Base-by-base conservation (phyloP, 768 basidiomycete species). In the Lactarius deliciosus region DNA sequence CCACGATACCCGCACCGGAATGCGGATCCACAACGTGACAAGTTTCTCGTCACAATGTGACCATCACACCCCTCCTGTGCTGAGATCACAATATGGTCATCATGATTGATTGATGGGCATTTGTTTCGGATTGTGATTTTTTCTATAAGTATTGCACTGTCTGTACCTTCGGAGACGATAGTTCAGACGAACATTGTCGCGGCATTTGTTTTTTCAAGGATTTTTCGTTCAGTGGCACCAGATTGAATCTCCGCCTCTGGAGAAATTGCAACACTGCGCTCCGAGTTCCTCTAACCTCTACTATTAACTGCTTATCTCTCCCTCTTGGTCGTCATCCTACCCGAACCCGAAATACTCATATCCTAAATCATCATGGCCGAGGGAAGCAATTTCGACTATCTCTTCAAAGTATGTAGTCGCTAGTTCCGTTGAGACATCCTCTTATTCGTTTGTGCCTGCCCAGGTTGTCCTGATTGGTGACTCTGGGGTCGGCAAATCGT, bases 401-500 rank as follows among this genome's bases (percentile, higher is more conserved):
- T 99, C 72, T 98, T 98, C 89, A 98, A 99, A 86, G 96, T 96
- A 60, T 38, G 80, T 75, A 20, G 22, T 30, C 45, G n/a, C 22
- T 43, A 25, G 28, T 60, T 36, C 15, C 30, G 11, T 47, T 32
- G 45, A 22, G 53, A 58, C 47, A n/a, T 45, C 58, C 18, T 58
- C 45, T 34, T 61, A 45, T 25, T 41, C 18, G 16, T 16, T 50
- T 54, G 25, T 28, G 18, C 47, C 68, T 11, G 9, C 60, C 45
- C 68, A 98, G 96, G 93, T 98, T 73, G 96, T 99, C 73, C 86
- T 99, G 71, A 98, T 98, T 81, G 96, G 96, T 76, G 96, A 99
- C 79, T 97, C 95, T 69, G 96, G 96, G 69, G 96, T 99, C 75
- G 96, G 96, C 77, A 99, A 99, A 86, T 96, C 94, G 96, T 98